Base-by-base conservation (phyloP, 1,284 basidiomycete genomes). In the Fomitopsis schrenkii region DNA sequence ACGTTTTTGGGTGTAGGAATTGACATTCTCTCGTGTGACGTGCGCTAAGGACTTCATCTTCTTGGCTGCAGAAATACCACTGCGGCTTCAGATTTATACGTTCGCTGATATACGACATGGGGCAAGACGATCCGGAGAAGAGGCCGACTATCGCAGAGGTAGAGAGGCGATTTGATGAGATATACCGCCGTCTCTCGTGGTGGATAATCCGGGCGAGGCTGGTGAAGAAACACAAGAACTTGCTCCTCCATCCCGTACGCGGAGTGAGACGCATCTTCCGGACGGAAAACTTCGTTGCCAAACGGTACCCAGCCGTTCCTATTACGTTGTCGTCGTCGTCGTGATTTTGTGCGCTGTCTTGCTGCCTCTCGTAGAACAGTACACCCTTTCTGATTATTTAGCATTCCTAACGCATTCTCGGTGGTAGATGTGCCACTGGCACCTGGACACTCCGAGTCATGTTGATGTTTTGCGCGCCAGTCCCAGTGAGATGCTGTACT, bases 141-240 rank as follows among this genome's bases (percentile, higher is more conserved):
- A 50, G 52, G 3, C 44, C 53, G 4, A 45, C 53, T 15, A 60
- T 60, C 12, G 30, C n/a, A 1, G 53, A 60, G 15, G 59, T 60
- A 4, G 52, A 30, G 26, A 41, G 22, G 3, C 48, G 48, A 5
- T 59, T 59, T 22, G 7, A 14, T 30, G 46, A 48, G 4, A 2
- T 66, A 15, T 17, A 45, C 9, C 40, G 40, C 6, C 6, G n/a
- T 0, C 35, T 63, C 12, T 30, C 19, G 12, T 55, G 22, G 19
- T 57, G 63, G 59, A 63, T 26, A 14, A 45, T 67, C 19, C 62
- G 64, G 2, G 42, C 41, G 3, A 57, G 64, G 38, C 45, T 59
- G 12, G 45, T 59, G 46, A 8, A 48, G 8, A 48, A 30, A 48
- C 5, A 6, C 46, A 10, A 48, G 15, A 48, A 5, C 14, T 19